Conservation (phyloP, 768 basidiomycete genomes). For the Tulasnella calospora region DNA sequence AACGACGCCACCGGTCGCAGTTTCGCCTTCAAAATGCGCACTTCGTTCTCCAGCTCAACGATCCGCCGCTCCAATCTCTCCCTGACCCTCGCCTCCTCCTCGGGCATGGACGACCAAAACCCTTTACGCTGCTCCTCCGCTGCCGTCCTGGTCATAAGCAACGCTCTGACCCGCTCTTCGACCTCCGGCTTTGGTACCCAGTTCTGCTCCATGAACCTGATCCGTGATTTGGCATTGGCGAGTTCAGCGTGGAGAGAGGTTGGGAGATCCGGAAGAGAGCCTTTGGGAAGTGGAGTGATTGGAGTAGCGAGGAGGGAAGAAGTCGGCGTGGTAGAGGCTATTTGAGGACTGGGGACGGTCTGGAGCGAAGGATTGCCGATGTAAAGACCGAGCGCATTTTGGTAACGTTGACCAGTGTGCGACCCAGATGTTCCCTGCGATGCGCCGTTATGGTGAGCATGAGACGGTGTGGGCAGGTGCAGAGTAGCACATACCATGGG, state of each 20-base stretch:
- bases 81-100: not conserved
- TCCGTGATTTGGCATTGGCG: not conserved
- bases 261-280: not conserved
- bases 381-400: not conserved
- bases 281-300: not conserved
- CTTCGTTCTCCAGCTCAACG: not conserved
- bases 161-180: not conserved
- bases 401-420: not conserved
- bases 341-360: not conserved
- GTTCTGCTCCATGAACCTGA: not conserved
- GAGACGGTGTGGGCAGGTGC: not conserved
- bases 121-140: not conserved
- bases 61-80: not conserved
- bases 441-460: not conserved
- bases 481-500: not conserved
- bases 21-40: not conserved
- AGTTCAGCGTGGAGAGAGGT: not conserved
- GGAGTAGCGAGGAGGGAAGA: not conserved
- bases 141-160: not conserved
- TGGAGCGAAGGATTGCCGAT: not conserved
- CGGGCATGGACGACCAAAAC: not conserved
- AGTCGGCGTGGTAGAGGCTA: not conserved
- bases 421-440: not conserved
- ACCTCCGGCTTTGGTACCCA: not conserved
- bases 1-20: not conserved